Evolutionary conservation across 164 flowering plant species (phyloP).

Genomic region (Kingdonia uniflora): DNA sequence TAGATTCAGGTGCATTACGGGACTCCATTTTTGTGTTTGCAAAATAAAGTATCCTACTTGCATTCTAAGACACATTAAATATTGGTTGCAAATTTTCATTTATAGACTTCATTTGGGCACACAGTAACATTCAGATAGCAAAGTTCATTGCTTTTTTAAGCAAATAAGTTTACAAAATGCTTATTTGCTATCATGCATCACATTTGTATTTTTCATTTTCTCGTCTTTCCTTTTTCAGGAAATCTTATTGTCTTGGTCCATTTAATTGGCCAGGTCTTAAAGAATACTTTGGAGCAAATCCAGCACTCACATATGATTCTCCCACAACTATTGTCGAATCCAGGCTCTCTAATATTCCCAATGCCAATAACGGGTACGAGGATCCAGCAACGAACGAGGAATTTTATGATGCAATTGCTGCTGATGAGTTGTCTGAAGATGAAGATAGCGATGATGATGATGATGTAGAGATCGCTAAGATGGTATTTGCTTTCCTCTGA

Average conservation of each 20-base stretch:
- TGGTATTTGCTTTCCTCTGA: conserved; percentile 17
- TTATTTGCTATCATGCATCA: background rate
- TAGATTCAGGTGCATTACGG: too few species aligned
- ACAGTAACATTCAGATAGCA: too few species aligned
- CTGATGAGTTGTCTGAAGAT: conserved; percentile 55
- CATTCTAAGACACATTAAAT: too few species aligned
- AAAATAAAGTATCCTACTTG: too few species aligned
- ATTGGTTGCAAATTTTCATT: too few species aligned
- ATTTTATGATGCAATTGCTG: conserved; percentile 82
- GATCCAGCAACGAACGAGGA: conserved; percentile 47
- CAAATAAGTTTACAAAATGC: background rate
- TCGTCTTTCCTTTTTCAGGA: background rate
- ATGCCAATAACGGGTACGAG: conserved; percentile 38
- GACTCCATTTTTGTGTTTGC: too few species aligned
- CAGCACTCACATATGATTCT: conserved; percentile 34
- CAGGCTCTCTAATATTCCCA: conserved; percentile 29
- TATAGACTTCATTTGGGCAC: too few species aligned
- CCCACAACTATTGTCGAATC: conserved; percentile 36
- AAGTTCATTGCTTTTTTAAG: background rate
- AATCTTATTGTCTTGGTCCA: background rate
- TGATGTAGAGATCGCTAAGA: conserved; percentile 21
- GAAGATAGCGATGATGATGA: conserved; percentile 56
- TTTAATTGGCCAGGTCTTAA: conserved; percentile 47
- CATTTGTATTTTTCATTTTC: too few species aligned
- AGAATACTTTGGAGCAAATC: conserved; percentile 81